These are phyloP conservation scores for Pisolithus thermaeus DNA, from an alignment of 1,284 basidiomycete species.

Conservation along the genomic window DNA sequence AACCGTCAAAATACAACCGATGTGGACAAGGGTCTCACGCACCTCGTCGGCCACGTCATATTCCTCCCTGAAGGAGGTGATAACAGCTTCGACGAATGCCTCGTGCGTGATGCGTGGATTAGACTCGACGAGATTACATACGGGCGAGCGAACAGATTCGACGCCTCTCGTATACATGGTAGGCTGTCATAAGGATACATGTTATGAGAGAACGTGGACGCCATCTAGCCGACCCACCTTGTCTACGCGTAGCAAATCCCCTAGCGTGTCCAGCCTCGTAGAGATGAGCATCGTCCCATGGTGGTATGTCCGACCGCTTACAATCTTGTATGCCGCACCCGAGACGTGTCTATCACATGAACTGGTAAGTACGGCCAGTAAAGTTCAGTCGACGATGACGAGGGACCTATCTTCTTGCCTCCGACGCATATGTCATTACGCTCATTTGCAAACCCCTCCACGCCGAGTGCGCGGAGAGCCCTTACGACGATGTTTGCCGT, in stretches of 20 bases:
- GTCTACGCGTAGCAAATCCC: constrained; percentile 63
- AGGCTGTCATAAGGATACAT: constrained; percentile 39
- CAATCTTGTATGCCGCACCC: constrained; percentile 97
- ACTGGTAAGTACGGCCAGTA: constrained; percentile 2
- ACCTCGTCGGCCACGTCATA: constrained; percentile 53
- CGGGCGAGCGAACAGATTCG: constrained; percentile 87
- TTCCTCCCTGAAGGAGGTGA: constrained; percentile 61
- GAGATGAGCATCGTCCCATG: constrained; percentile 99
- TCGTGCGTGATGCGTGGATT: constrained; percentile 56
- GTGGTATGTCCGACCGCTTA: constrained; percentile 88
- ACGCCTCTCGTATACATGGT: constrained; percentile 83
- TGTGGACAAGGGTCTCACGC: not conserved
- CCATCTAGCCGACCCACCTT: constrained; percentile 44
- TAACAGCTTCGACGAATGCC: constrained; percentile 67
- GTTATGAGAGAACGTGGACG: no score
- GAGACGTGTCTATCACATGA: constrained; percentile 64
- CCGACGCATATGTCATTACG: constrained; percentile 88
- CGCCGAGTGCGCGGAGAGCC: constrained; percentile 71
- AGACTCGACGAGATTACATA: constrained; percentile 74
- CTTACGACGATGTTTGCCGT: constrained; percentile 78
- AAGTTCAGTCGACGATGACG: not conserved
- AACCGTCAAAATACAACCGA: not conserved
- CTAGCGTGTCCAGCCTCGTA: constrained; percentile 66
- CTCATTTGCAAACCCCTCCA: constrained; percentile 79
- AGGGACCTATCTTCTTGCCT: constrained; percentile 74